These are phyloP conservation scores for Candida orba DNA, from an alignment of 805 yeast species.

Conservation along the genomic window DNA sequence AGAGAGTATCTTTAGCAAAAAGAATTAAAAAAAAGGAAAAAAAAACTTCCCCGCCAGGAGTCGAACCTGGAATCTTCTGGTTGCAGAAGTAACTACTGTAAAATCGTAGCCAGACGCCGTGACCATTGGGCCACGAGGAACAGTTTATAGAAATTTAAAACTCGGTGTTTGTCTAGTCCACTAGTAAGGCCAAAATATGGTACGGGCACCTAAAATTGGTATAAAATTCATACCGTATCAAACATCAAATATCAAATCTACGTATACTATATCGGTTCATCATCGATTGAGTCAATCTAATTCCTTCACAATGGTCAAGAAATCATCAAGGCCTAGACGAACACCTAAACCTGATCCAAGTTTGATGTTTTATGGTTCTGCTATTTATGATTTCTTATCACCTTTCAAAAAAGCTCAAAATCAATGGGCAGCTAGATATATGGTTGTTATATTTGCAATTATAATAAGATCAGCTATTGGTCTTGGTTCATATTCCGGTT, in stretches of 20 bases:
- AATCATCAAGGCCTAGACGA: not conserved
- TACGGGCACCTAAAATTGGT: no score
- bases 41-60: constrained; percentile 30
- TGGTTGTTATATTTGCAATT: constrained; percentile 63
- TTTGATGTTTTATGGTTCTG: constrained; percentile 43
- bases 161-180: not conserved
- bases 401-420: constrained; percentile 76
- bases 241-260: no score
- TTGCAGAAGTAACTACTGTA: constrained; percentile 33
- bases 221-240: no score
- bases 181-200: no score
- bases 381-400: constrained; percentile 68
- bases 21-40: constrained; percentile 8
- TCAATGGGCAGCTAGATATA: constrained; percentile 86
- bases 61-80: constrained; percentile 31
- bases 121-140: constrained; percentile 75
- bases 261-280: not conserved
- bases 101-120: constrained; percentile 67
- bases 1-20: no score
- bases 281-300: not conserved
- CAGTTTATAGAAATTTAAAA: constrained; percentile 21
- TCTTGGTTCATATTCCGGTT: constrained; percentile 81
- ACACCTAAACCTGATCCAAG: constrained; percentile 9
- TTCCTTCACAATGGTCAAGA: not conserved
- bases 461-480: constrained; percentile 82